Evolutionary conservation across 2,329 filamentous ascomycete genomes (phyloP), one percentile per base, ranked within the genome.

Genomic region (Hymenoscyphus albidus): DNA sequence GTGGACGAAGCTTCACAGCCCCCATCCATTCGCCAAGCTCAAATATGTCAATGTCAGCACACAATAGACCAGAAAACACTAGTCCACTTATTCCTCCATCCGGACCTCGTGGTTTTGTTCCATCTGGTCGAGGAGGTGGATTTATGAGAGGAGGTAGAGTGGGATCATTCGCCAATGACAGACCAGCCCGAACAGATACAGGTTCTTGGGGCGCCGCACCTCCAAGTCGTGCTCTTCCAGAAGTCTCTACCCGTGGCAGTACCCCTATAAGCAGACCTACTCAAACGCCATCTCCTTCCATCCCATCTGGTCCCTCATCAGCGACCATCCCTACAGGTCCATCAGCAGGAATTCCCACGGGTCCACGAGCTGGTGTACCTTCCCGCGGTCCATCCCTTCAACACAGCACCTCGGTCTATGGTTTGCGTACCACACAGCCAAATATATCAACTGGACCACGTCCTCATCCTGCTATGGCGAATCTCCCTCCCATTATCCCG

Each of bases 21-120:
- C 69, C 73, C 58, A 58, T 65, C 18, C 65, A 59, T 40, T 68
- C 69, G 7, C 57, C 67, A 65, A 65, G 38, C 31, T 62, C 63
- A 42, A 61, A 70, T 32, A 58, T 63, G 39, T 65, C 68, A 13
- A 68, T 66, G 51, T 65, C 70, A 22, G 65, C 64, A 22, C 65
- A 67, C 55, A 71, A 63, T 27, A 63, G 70, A 64, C 63, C 66
- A 16, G 72, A 74, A 16, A 69, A 63, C n/a, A 48, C 39, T 27
- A 65, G 62, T 12, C 64, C 69, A 32, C 57, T 65, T 13, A 67
- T 68, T 35, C 74, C 74, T 51, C 75, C 75, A 44, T 69, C 74
- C n/a, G 75, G 75, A 59, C 75, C 75, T 61, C 72, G 75, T 59
- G 74, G 72, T 22, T 75, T 73, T 62, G 68, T 71, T 16, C 63